Conservation (phyloP, 805 yeast genomes). For the Kurtzmaniella cleridarum region DNA sequence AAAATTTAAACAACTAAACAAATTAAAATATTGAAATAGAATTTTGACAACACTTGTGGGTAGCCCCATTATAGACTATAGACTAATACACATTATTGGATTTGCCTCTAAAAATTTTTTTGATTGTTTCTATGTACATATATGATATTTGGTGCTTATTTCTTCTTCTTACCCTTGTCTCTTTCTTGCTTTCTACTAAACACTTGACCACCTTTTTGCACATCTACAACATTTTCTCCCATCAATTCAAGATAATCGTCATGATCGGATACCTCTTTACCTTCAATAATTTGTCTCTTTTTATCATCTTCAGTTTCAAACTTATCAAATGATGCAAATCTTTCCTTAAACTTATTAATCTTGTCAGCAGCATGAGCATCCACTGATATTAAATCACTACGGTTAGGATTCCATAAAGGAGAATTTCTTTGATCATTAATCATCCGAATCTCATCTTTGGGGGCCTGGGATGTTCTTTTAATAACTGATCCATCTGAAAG, state of each 20-base stretch:
- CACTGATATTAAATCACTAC: constrained; percentile 65
- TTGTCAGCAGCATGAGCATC: constrained; percentile 86
- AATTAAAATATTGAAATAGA: too few species aligned
- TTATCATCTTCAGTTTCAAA: constrained; percentile 18
- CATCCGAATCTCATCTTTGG: constrained; percentile 80
- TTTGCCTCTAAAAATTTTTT: too few species aligned
- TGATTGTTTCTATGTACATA: background rate
- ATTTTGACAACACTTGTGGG: too few species aligned
- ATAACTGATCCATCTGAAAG: constrained; percentile 92
- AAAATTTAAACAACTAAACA: too few species aligned
- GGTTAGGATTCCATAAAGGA: constrained; percentile 83
- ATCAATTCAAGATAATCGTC: constrained; percentile 52
- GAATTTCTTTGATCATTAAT: constrained; percentile 84
- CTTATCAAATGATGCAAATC: constrained; percentile 43
- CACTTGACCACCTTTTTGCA: constrained; percentile 52
- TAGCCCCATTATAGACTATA: too few species aligned
- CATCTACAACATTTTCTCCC: constrained; percentile 52
- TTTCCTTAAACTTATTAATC: constrained; percentile 67
- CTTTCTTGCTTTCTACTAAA: constrained; percentile 42
- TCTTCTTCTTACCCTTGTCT: constrained; percentile 25
- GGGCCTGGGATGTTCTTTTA: constrained; percentile 76
- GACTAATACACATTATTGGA: too few species aligned
- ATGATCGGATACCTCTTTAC: constrained; percentile 14
- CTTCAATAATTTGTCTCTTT: constrained; percentile 22
- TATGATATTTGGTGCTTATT: background rate